Evolutionary conservation across 352 stramenopile genomes (phyloP), one percentile per base, ranked within the genome.

Genomic region (Blastocystis sp.): DNA sequence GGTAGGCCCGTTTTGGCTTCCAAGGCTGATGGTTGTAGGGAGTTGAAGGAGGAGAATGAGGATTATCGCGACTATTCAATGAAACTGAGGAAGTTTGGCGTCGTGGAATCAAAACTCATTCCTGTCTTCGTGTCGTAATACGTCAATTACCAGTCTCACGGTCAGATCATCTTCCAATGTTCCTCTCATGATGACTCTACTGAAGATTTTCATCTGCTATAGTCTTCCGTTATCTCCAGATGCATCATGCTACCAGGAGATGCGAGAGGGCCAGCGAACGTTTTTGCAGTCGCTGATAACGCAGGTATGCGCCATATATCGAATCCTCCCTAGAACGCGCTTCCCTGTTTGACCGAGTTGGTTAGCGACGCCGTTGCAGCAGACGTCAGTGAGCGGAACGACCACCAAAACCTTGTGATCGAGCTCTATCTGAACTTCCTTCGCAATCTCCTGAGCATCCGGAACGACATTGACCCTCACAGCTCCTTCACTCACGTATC

Each of bases 121-220:
- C 54, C 54, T 36, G 9, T 64, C 9, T 64, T 64, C 24, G 29
- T 64, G 11, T 32, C 16, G 54, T 64, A 29, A 29, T 11, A 21
- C 7, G 54, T 64, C 7, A 16, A 21, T 9, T 29, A 16, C 7
- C 21, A 21, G 29, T 32, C 11, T 64, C 7, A 64, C 16, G 29
- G 9, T 8, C 24, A 64, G 54, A 32, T 36, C 29, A 8, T 18
- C 54, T 29, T 7, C 7, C 7, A 29, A 64, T 29, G 24, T 21
- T 64, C 16, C 24, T 36, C 29, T 64, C n/a, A 18, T 36, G 54
- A 32, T 64, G 29, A 36, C 54, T 9, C 7, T 64, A n/a, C 24
- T 64, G n/a, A 64, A 64, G 54, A 64, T 64, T 36, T 64, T 64
- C 24, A 29, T 64, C 9, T 64, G 54, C 54, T 64, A 64, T 36